Percentiles rank a stretch among this genome's conserved stretches.
Evolutionary conservation across 129 eudicot species (phyloP).

Genomic region (Glebionis coronaria): DNA sequence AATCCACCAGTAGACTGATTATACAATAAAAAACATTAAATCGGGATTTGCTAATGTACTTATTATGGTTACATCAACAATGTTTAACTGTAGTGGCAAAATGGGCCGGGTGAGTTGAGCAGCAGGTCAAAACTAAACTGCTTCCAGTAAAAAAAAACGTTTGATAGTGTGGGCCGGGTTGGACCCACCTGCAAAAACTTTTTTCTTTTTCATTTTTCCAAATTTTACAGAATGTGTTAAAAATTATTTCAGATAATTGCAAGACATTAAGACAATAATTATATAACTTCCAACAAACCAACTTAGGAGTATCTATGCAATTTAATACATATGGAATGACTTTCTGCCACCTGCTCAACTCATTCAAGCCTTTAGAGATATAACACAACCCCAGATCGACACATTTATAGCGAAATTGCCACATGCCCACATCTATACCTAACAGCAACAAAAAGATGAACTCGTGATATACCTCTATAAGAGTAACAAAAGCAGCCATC

Average conservation of each 20-base stretch:
- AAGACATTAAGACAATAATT: no score
- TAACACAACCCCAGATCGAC: neutral
- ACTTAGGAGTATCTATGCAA: neutral
- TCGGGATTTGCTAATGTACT: neutral
- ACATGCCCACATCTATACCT: neutral
- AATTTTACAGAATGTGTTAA: no score
- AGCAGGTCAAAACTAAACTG: no score
- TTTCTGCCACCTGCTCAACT: neutral
- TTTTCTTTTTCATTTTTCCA: no score
- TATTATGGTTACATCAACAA: neutral
- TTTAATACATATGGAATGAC: neutral
- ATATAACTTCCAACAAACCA: no score
- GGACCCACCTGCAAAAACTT: no score
- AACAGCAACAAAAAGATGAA: neutral
- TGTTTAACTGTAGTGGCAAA: no score
- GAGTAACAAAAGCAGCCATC: slow-evolving; percentile 71
- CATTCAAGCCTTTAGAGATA: neutral
- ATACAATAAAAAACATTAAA: slow-evolving; percentile 20
- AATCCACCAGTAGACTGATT: slow-evolving; percentile 67
- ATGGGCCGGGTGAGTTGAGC: no score
- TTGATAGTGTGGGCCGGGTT: neutral
- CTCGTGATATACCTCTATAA: slow-evolving; percentile 44
- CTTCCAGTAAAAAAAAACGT: no score
- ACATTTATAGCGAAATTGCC: neutral
- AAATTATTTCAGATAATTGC: no score